phyloP scores from a whole-genome alignment of 1,284 basidiomycete species.

The Leccinum subrobustum region DNA sequence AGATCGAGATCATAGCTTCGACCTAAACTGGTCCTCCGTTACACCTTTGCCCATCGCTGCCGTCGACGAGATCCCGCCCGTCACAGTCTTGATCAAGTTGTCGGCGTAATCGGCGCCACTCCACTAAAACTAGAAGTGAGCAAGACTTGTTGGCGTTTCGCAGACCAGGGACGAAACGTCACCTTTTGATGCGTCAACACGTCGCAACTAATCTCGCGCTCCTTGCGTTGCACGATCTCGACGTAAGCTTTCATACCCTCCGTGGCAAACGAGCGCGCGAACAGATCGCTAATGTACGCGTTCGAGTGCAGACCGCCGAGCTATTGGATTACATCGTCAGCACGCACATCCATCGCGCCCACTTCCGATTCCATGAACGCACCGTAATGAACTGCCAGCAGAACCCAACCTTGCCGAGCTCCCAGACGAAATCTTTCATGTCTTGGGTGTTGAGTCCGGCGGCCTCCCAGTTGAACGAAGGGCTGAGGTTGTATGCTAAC shows the following conservation, averaged over 20 bases:
- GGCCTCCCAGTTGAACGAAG: conserved; percentile 92
- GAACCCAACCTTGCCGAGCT: conserved; percentile 89
- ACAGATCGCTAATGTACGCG: conserved; percentile 94
- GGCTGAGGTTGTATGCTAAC: conserved; percentile 93
- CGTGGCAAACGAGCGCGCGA: conserved; percentile 84
- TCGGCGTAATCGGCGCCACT: conserved; percentile 94
- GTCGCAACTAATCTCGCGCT: conserved; percentile 88
- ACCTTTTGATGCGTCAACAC: conserved; percentile 89
- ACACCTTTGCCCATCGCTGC: conserved; percentile 95
- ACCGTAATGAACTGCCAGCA: conserved; percentile 99
- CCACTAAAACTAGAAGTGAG: conserved; percentile 58
- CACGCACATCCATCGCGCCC: background rate
- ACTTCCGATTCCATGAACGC: conserved; percentile 31
- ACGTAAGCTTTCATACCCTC: conserved; percentile 95
- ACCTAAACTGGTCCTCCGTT: conserved; percentile 84
- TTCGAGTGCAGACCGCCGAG: conserved; percentile 97
- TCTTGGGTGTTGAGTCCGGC: conserved; percentile 84
- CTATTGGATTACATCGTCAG: conserved; percentile 39
- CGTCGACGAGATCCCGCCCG: conserved; percentile 93
- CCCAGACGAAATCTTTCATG: conserved; percentile 93
- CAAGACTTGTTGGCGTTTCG: background rate
- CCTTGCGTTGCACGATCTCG: conserved; percentile 80
- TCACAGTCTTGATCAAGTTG: conserved; percentile 90
- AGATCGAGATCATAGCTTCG: conserved; percentile 49
- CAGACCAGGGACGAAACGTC: background rate